Evolutionary conservation across 2,329 filamentous ascomycete genomes (phyloP), one percentile per base, ranked within the genome.

Genomic region (Verticillium alfalfae): DNA sequence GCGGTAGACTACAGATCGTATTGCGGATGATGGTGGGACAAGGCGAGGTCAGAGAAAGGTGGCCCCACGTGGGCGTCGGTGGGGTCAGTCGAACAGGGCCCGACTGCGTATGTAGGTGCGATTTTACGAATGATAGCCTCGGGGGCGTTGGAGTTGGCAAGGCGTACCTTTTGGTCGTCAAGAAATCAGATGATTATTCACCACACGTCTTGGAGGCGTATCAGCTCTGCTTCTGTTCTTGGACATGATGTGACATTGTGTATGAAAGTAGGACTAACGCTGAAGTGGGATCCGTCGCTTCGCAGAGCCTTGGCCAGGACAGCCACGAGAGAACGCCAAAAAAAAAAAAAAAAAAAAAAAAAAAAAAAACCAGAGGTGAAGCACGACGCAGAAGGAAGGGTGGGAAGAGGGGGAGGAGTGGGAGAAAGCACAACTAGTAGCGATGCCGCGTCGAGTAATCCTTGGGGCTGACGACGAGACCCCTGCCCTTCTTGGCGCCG

Each of bases 401-500:
- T 22, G 22, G 22, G 22, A 22, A 22, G 22, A 22, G 22, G 22
- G 22, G 22, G 22, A 22, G 22, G 22, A 22, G 22, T 22, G 22
- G 22, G 22, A 22, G 22, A 22, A 22, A 22, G 22, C 22, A 22
- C 22, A 2, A 18, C 63, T 70, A 76, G 64, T 76, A 76, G 64
- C 73, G 68, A 62, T 76, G 74, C 31, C 75, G 70, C 6, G 74
- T 76, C 36, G 73, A 75, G 61, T 76, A 76, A 22, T 66, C 93
- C 82, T 98, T 99, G 1, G 94, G 95, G 72, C 92, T 96, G 67
- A 98, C 93, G 49, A 99, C 95, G 68, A 99, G 79, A 89, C 96
- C 95, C 60, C 94, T 84, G 0, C 96, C 95, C 80, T 99, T 99
- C 84, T 97, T 98, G 37, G 95, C 95, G n/a, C 95, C 95, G 63